phyloP scores from a whole-genome alignment of 2,329 filamentous ascomycete species.

The Myotisia sp. region DNA sequence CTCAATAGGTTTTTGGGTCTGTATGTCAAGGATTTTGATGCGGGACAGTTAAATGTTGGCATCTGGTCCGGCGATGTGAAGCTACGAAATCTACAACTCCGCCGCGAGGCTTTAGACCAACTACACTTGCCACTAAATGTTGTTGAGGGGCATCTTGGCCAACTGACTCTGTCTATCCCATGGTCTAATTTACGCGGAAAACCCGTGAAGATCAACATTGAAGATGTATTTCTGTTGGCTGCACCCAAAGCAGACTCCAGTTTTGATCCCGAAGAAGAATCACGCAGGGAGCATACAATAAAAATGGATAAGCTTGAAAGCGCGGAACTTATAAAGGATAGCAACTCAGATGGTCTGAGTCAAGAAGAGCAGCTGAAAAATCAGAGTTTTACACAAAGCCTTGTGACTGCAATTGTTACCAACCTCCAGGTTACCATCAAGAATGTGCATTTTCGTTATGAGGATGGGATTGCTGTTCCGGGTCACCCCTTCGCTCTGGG shows the following conservation, averaged over 20 bases:
- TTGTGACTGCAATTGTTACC: slow-evolving; percentile 93
- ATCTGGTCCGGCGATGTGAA: slow-evolving; percentile 99
- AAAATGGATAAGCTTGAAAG: slow-evolving; percentile 99
- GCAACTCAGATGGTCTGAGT: slow-evolving; percentile 82
- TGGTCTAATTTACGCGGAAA: slow-evolving; percentile 95
- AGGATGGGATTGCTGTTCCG: slow-evolving; percentile 89
- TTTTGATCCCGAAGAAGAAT: slow-evolving; percentile 87
- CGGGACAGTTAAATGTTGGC: slow-evolving; percentile 91
- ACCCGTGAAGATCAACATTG: slow-evolving; percentile 85
- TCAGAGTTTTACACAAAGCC: slow-evolving; percentile 90
- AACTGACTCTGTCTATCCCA: slow-evolving; percentile 83
- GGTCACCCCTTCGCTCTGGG: slow-evolving; percentile 91
- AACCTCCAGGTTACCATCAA: slow-evolving; percentile 96
- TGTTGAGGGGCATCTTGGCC: slow-evolving; percentile 81
- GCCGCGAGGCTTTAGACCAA: slow-evolving; percentile 90
- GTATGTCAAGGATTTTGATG: slow-evolving; percentile 99
- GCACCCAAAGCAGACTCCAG: slow-evolving; percentile 90
- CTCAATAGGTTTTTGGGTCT: slow-evolving; percentile 99
- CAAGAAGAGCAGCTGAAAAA: slow-evolving; percentile 93
- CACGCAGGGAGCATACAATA: slow-evolving; percentile 67
- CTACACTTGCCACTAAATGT: slow-evolving; percentile 94
- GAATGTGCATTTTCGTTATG: slow-evolving; percentile 96
- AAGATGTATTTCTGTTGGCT: slow-evolving; percentile 91
- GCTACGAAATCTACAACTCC: slow-evolving; percentile 79
- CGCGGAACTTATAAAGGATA: slow-evolving; percentile 84